Percentiles rank a stretch among this genome's conserved stretches.
phyloP scores from a whole-genome alignment of 116 monocot species.

The Cymodocea nodosa region DNA sequence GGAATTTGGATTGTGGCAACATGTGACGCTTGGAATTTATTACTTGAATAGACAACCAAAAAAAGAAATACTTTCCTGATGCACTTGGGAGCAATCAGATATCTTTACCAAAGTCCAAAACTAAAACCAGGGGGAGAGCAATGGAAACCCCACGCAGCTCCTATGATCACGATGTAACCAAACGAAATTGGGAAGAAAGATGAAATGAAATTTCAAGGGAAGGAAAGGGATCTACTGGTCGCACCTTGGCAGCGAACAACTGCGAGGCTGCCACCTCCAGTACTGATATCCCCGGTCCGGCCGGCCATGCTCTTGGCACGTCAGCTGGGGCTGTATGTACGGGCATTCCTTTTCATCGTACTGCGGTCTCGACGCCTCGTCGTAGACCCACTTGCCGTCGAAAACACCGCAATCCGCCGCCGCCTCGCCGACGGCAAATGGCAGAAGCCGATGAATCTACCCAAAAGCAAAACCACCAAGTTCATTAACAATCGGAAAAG shows the following conservation, averaged over 20 bases:
- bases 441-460: conserved; percentile 3
- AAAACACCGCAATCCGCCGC: conserved; percentile 27
- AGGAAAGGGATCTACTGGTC: background rate
- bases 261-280: conserved; percentile 51
- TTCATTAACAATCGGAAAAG: background rate
- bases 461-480: background rate
- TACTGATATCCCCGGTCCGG: conserved; percentile 43
- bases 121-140: too few species aligned
- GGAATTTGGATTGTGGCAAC: too few species aligned
- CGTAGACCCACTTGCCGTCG: conserved; percentile 39
- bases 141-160: too few species aligned
- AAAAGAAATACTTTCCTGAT: too few species aligned
- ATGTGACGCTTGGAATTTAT: too few species aligned
- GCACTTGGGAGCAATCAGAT: too few species aligned
- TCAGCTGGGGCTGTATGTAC: conserved; percentile 46
- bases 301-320: conserved; percentile 37
- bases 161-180: too few species aligned
- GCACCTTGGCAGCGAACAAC: conserved; percentile 41
- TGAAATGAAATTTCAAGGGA: background rate
- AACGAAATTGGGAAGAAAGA: too few species aligned
- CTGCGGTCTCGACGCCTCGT: conserved; percentile 20
- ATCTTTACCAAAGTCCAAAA: too few species aligned
- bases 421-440: conserved; percentile 24
- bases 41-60: too few species aligned
- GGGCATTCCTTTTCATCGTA: conserved; percentile 56